phyloP scores from a whole-genome alignment of 129 eudicot species.

The Silybum marianum region DNA sequence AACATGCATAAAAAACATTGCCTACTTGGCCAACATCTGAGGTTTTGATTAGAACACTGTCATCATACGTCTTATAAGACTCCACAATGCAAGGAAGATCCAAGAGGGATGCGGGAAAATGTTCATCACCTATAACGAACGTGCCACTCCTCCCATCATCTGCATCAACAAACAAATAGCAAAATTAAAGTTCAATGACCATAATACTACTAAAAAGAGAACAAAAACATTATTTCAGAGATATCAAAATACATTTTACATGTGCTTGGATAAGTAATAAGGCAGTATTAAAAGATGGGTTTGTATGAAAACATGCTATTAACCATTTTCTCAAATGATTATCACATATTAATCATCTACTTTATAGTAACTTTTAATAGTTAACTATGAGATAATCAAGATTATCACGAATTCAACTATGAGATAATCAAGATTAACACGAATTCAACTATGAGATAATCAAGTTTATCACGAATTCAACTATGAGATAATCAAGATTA shows the following conservation, averaged over 20 bases:
- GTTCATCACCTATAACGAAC: constrained; percentile 68
- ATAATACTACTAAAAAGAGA: background rate
- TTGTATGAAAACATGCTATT: background rate
- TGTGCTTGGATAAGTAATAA: background rate
- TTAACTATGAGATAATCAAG: background rate
- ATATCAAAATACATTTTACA: background rate
- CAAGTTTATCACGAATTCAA: background rate
- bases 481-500: background rate
- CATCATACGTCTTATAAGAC: constrained; percentile 91
- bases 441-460: background rate
- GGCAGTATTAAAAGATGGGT: background rate
- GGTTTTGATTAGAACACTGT: constrained; percentile 79
- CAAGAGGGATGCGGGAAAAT: constrained; percentile 75
- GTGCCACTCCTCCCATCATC: constrained; percentile 92
- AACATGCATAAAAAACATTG: background rate
- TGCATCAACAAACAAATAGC: constrained; percentile 28
- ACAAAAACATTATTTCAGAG: background rate
- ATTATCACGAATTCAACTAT: background rate
- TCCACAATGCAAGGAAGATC: constrained; percentile 88
- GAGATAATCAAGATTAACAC: too few species aligned
- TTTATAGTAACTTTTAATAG: background rate
- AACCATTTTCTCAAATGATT: background rate
- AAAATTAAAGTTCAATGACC: background rate
- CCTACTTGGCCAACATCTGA: constrained; percentile 94
- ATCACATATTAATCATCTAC: background rate